phyloP scores from a whole-genome alignment of 2,329 filamentous ascomycete genomes.

The Coniochaeta ligniaria region DNA sequence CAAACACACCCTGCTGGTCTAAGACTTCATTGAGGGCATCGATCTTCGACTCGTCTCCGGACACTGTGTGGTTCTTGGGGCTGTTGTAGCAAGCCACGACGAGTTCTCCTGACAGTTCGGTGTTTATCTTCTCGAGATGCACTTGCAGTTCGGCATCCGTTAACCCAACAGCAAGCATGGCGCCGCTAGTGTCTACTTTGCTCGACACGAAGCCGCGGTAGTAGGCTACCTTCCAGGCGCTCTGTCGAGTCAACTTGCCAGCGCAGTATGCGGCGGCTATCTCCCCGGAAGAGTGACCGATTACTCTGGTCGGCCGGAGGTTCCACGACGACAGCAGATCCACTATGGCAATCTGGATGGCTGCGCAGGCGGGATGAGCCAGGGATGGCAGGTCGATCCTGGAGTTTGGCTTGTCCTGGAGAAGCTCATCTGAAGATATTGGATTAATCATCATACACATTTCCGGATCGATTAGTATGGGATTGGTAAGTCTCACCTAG shows the following conservation, averaged over 20 bases:
- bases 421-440: conserved; percentile 5
- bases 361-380: conserved; percentile 21
- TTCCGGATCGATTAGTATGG: background rate
- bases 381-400: conserved; percentile 7
- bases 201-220: conserved; percentile 26
- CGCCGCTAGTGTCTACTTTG: conserved; percentile 7
- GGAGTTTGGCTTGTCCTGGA: conserved; percentile 1
- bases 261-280: conserved; percentile 34
- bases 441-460: background rate
- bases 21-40: conserved; percentile 10
- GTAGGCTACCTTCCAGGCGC: conserved; percentile 29
- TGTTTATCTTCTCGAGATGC: conserved; percentile 7
- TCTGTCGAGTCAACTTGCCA: conserved; percentile 22
- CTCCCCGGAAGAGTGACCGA: conserved; percentile 35
- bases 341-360: conserved; percentile 29
- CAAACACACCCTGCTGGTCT: conserved; percentile 11
- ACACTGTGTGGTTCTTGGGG: conserved; percentile 17
- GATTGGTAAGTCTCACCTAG: background rate
- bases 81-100: conserved; percentile 15
- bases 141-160: conserved; percentile 6
- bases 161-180: conserved; percentile 17
- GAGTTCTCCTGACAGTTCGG: conserved; percentile 3
- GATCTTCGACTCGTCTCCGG: conserved; percentile 15
- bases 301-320: conserved; percentile 23
- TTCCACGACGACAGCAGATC: conserved; percentile 23